Evolutionary conservation across 2,329 filamentous ascomycete species (phyloP), one percentile per base, ranked within the genome.

Genomic region (Aureobasidium leucospermi): DNA sequence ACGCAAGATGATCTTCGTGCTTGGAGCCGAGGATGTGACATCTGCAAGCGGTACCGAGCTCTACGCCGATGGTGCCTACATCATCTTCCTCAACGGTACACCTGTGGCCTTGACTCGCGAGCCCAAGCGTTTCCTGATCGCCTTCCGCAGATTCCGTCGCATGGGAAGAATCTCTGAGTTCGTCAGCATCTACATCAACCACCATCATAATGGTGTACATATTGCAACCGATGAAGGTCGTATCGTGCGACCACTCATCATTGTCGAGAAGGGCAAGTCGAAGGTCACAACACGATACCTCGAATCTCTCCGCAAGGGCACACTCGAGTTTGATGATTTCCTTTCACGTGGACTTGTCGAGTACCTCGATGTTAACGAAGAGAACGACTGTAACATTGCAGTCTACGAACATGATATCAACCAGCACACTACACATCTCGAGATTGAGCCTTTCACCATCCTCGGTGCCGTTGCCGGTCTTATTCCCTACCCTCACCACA

Each of bases 401-500:
- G 83, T 96, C 16, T 92, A 92, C 67, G 93, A 97, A 70, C 81
- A 85, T 23, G 87, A 96, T 62, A 90, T 97, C 64, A 87, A 85
- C 16, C 83, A 85, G 63, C 85, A 86, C 58, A 95, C 91, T 0
- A 99, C 94, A 0, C 95, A 99, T 75, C 79, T 97, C 62, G 94
- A 99, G 74, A 97, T 99, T 63, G 94, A 99, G 71, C 95, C 95
- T 0, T 99, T 99, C 70, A 99, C 94, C 1, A 87, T 99, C 52
- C 82, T 99, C 13, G 94, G 94, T 29, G 94, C 94, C 48, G 94
- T 99, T 29, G 94, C 94, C 41, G 94, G 94, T 45, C 80, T 99
- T 39, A 99, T 99, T 71, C 94, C 94, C 4, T 99, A 97, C 70
- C 94, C 94, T 8, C 94, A 99, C 73, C 94, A 99, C 79, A 99